These are phyloP conservation scores for Chalciporus sp. DNA, from an alignment of 1,284 basidiomycete species.

Conservation along the genomic window DNA sequence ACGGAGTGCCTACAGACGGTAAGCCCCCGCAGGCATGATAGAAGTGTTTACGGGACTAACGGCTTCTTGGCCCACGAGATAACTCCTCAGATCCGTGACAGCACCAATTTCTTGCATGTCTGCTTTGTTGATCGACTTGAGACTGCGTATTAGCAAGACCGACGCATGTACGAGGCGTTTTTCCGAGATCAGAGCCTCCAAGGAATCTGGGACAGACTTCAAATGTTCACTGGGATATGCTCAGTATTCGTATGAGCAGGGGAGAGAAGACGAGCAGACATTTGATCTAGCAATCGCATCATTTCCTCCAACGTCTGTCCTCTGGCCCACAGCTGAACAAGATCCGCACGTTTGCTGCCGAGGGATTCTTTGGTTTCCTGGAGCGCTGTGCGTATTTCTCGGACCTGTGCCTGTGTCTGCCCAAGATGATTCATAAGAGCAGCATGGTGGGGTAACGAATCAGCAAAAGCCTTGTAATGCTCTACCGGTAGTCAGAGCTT, in stretches of 20 bases:
- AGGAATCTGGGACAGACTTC: slow-evolving; percentile 87
- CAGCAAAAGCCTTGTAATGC: slow-evolving; percentile 91
- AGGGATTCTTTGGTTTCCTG: slow-evolving; percentile 79
- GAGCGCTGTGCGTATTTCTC: slow-evolving; percentile 71
- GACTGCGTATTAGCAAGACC: slow-evolving; percentile 82
- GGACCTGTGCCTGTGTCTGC: slow-evolving; percentile 73
- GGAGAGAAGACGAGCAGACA: slow-evolving; percentile 54
- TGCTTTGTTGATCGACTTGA: slow-evolving; percentile 89
- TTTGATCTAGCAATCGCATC: slow-evolving; percentile 86
- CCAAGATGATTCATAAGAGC: slow-evolving; percentile 71
- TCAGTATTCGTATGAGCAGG: slow-evolving; percentile 8
- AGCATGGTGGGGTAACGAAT: slow-evolving; percentile 86
- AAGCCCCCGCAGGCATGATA: neutral
- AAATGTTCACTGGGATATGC: slow-evolving; percentile 73
- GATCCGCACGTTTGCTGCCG: slow-evolving; percentile 78
- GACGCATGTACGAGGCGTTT: slow-evolving; percentile 92
- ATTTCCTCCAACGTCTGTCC: slow-evolving; percentile 88
- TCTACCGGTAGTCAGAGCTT: slow-evolving; percentile 43
- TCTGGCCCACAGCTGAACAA: slow-evolving; percentile 84
- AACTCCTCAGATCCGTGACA: slow-evolving; percentile 84
- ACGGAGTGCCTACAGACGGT: slow-evolving; percentile 66
- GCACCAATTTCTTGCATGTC: slow-evolving; percentile 97
- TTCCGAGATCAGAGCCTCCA: slow-evolving; percentile 95
- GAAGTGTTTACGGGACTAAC: slow-evolving; percentile 46
- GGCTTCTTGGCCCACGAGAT: slow-evolving; percentile 86